phyloP scores from a whole-genome alignment of 208 protist species.

The Leishmania mexicana region DNA sequence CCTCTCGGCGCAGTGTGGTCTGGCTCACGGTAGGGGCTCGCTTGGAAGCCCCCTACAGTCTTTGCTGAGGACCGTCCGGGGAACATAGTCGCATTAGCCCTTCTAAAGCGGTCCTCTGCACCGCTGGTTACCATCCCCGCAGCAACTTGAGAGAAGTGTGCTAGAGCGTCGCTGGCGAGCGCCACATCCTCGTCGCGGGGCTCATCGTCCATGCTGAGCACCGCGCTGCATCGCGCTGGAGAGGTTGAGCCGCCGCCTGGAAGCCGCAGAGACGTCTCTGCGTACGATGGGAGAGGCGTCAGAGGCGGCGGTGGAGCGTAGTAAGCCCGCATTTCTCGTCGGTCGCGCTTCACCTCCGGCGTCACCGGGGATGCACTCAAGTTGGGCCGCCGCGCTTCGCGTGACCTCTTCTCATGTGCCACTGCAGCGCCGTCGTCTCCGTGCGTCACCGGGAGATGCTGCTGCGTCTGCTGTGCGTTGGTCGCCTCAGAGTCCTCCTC shows the following conservation, averaged over 20 bases:
- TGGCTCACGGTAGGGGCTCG: slow-evolving; percentile 39
- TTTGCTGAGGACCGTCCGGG: not conserved
- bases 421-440: not conserved
- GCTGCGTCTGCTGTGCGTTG: not conserved
- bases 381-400: not conserved
- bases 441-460: not conserved
- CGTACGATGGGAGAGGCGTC: not conserved
- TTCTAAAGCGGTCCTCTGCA: too few relatives aligned
- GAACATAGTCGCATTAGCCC: not conserved
- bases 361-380: slow-evolving; percentile 16
- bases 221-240: slow-evolving; percentile 11
- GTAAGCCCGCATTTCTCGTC: slow-evolving; percentile 2
- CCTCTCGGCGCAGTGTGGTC: not conserved
- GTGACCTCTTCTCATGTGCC: slow-evolving; percentile 18
- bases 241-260: not conserved
- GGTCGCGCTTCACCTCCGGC: slow-evolving; percentile 29
- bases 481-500: not conserved
- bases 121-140: not conserved
- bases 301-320: slow-evolving; percentile 14
- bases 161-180: not conserved
- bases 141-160: not conserved
- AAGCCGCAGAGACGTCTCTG: not conserved
- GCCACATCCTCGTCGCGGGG: not conserved
- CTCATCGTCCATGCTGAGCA: slow-evolving; percentile 26
- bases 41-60: not conserved